Conservation (phyloP, 768 basidiomycete species). For the Hygrocybe punicea region DNA sequence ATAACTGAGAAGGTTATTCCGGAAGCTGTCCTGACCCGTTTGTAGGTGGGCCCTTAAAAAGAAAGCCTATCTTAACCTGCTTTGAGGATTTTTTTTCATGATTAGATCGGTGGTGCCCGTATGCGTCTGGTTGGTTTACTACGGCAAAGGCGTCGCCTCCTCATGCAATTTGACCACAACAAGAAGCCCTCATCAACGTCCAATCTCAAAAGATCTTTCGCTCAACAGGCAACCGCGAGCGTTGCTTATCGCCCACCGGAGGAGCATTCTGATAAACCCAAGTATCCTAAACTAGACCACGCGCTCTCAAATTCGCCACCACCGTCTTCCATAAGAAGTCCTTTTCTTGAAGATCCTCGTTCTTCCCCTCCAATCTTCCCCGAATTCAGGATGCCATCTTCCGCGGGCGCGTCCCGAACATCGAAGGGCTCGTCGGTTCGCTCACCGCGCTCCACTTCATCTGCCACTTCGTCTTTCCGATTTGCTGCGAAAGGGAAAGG, state of each 20-base stretch:
- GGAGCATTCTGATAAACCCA: constrained; percentile 11
- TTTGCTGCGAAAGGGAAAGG: not conserved
- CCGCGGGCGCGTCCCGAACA: constrained; percentile 17
- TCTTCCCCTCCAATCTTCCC: constrained; percentile 16
- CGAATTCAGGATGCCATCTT: constrained; percentile 23
- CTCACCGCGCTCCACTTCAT: not conserved
- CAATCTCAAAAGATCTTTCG: constrained; percentile 46
- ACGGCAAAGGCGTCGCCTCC: constrained; percentile 50
- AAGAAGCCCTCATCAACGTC: constrained; percentile 20
- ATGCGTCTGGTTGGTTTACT: constrained; percentile 52
- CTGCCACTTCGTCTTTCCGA: not conserved
- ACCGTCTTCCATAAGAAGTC: constrained; percentile 20
- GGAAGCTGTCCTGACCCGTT: not conserved
- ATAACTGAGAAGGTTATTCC: not conserved
- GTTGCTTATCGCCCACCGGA: constrained; percentile 17
- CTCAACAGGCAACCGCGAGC: constrained; percentile 37
- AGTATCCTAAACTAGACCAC: constrained; percentile 12
- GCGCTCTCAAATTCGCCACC: constrained; percentile 14
- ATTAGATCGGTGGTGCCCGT: constrained; percentile 10
- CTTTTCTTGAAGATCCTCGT: constrained; percentile 15
- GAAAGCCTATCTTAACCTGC: not conserved
- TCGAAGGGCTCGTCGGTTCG: constrained; percentile 1
- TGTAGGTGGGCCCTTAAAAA: not conserved
- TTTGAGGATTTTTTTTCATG: too few species aligned
- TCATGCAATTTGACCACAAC: constrained; percentile 55